Conservation (phyloP, 805 yeast genomes). For the Spathaspora arborariae region DNA sequence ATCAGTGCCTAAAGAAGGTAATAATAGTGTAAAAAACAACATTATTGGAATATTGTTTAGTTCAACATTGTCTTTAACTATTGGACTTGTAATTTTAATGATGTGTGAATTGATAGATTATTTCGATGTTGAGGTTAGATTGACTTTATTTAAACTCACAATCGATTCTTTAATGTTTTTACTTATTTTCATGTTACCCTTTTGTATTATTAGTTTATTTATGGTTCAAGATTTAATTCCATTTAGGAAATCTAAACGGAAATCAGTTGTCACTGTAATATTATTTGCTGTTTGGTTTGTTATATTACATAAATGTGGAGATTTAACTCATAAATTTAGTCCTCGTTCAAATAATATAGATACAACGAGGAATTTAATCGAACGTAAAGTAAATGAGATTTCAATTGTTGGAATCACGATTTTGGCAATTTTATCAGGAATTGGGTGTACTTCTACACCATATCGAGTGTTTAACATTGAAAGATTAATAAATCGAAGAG, state of each 20-base stretch:
- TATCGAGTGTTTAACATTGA: slow-evolving; percentile 19
- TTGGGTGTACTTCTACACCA: slow-evolving; percentile 49
- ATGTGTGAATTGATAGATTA: slow-evolving; percentile 32
- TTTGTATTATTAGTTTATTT: slow-evolving; percentile 28
- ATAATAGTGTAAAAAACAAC: slow-evolving; percentile 8
- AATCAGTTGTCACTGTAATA: slow-evolving; percentile 10
- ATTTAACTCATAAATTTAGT: slow-evolving; percentile 22
- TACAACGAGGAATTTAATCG: slow-evolving; percentile 15
- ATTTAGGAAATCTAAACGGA: slow-evolving; percentile 2
- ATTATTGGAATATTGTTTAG: slow-evolving; percentile 27
- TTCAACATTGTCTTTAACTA: slow-evolving; percentile 25
- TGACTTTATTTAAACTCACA: slow-evolving; percentile 35
- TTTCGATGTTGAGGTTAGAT: slow-evolving; percentile 19
- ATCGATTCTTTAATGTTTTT: slow-evolving; percentile 36
- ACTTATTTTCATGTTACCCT: slow-evolving; percentile 43
- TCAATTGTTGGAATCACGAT: slow-evolving; percentile 48
- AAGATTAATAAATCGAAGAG: background rate
- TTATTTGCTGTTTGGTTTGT: slow-evolving; percentile 29
- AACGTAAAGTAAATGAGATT: slow-evolving; percentile 42
- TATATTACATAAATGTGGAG: slow-evolving; percentile 31
- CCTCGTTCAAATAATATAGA: slow-evolving; percentile 13
- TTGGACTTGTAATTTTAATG: slow-evolving; percentile 29
- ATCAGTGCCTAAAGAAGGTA: background rate
- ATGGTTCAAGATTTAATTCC: slow-evolving; percentile 26
- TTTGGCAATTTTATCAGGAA: slow-evolving; percentile 48